Percentiles rank a stretch among this genome's conserved stretches.
Conservation (phyloP, 75 land plant genomes). For the Pinus albicaulis region DNA sequence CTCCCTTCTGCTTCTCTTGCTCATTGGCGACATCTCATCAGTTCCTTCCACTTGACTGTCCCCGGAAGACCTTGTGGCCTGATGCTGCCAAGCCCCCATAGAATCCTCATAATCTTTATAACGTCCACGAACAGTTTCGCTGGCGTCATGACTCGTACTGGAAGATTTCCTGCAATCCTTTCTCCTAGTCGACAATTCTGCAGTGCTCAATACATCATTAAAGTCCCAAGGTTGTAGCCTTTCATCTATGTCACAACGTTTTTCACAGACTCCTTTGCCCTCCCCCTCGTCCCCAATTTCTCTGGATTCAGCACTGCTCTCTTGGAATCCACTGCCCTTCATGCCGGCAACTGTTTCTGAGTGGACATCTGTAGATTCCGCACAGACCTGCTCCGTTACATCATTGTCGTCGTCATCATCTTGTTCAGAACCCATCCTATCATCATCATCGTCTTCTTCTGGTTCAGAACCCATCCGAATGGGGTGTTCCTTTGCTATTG, state of each 20-base stretch:
- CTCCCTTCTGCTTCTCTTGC: slow-evolving; percentile 18
- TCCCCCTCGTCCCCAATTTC: slow-evolving; percentile 4
- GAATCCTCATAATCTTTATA: slow-evolving; percentile 1
- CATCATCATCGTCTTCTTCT: slow-evolving; percentile 11
- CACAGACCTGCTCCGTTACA: background rate
- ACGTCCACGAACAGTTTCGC: slow-evolving; percentile 5
- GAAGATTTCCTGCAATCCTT: slow-evolving; percentile 7
- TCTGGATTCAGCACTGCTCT: slow-evolving; percentile 16
- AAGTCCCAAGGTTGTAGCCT: slow-evolving; percentile 13
- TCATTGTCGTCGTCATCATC: background rate
- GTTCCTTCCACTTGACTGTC: slow-evolving; percentile 34
- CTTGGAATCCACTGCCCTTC: slow-evolving; percentile 1
- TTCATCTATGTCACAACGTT: slow-evolving; percentile 12
- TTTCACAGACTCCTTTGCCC: background rate
- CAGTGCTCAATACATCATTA: slow-evolving; percentile 50
- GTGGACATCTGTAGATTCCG: slow-evolving; percentile 1
- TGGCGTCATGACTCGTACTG: slow-evolving; percentile 12
- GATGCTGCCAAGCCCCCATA: slow-evolving; percentile 7
- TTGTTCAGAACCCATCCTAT: slow-evolving; percentile 4
- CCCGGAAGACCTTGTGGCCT: slow-evolving; percentile 5
- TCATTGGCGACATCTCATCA: slow-evolving; percentile 52
- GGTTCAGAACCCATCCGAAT: slow-evolving; percentile 8
- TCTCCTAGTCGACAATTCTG: slow-evolving; percentile 14
- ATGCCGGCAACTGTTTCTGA: background rate
- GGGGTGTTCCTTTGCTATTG: slow-evolving; percentile 14